phyloP scores from a whole-genome alignment of 148 eudicot genomes.

The Persicaria tinctoria region DNA sequence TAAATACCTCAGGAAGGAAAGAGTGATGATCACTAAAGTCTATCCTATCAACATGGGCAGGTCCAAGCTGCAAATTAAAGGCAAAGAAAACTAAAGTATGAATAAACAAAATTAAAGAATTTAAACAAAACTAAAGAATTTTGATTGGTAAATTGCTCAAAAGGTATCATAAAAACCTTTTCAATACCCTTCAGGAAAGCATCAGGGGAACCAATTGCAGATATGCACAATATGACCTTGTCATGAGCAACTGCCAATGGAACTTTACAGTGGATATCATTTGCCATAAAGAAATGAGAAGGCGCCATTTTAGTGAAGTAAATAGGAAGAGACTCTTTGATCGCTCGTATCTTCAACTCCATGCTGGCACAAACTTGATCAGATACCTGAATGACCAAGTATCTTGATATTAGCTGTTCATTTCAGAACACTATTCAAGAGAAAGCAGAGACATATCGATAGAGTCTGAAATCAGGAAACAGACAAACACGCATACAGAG shows the following conservation, averaged over 20 bases:
- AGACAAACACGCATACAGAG: too few species aligned
- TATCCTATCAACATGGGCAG: slow-evolving; percentile 48
- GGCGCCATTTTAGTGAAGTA: slow-evolving; percentile 68
- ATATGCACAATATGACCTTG: slow-evolving; percentile 55
- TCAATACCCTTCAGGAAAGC: slow-evolving; percentile 56
- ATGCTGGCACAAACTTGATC: slow-evolving; percentile 29
- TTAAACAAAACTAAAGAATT: slow-evolving; percentile 2
- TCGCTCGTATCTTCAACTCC: slow-evolving; percentile 31
- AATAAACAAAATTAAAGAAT: slow-evolving; percentile 3
- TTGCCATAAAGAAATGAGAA: slow-evolving; percentile 48
- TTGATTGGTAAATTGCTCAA: neutral
- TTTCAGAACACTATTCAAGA: slow-evolving; percentile 6
- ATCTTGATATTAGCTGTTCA: slow-evolving; percentile 9
- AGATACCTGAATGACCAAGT: slow-evolving; percentile 40
- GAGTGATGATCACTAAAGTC: slow-evolving; percentile 80
- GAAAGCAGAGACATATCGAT: neutral
- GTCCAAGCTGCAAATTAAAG: slow-evolving; percentile 57
- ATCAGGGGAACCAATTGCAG: slow-evolving; percentile 79
- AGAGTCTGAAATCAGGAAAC: too few species aligned
- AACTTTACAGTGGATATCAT: slow-evolving; percentile 27
- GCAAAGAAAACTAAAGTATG: neutral
- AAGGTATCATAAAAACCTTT: slow-evolving; percentile 36
- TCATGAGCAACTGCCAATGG: slow-evolving; percentile 36
- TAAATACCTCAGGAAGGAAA: slow-evolving; percentile 48
- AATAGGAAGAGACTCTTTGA: slow-evolving; percentile 45